Conservation (phyloP, 768 basidiomycete species). For the Peribolospora baueri region DNA sequence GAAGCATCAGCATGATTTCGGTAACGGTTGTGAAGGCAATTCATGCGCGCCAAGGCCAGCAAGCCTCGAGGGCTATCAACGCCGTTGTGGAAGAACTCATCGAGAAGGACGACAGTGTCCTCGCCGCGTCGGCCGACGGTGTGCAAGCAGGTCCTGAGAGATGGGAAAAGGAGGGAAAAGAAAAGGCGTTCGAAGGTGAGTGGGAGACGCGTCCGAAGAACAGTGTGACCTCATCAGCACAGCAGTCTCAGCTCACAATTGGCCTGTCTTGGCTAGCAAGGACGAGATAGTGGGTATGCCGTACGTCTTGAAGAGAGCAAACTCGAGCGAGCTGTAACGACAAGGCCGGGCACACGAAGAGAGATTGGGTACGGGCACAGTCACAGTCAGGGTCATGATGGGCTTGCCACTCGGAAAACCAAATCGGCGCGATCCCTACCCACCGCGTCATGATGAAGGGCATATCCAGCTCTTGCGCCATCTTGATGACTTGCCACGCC, state of each 20-base stretch:
- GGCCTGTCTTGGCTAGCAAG: too few relatives aligned
- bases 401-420: too few relatives aligned
- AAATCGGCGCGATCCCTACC: too few relatives aligned
- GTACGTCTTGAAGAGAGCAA: conserved; percentile 5
- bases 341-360: too few relatives aligned
- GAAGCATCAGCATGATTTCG: neutral
- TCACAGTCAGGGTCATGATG: too few relatives aligned
- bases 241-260: too few relatives aligned
- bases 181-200: neutral
- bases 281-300: conserved; percentile 1
- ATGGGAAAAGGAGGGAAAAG: too few relatives aligned
- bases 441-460: too few relatives aligned
- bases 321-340: neutral
- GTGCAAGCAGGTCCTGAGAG: too few relatives aligned
- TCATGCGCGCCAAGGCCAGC: conserved; percentile 1
- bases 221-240: neutral
- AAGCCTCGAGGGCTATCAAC: neutral
- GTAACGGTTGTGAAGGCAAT: conserved; percentile 3
- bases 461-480: too few relatives aligned
- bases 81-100: neutral
- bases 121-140: neutral
- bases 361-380: too few relatives aligned
- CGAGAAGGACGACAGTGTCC: conserved; percentile 1
- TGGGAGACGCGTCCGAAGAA: neutral
- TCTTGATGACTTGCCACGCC: too few relatives aligned